Conservation (phyloP, 2,329 filamentous ascomycete species). For the Epichloe gansuensis region DNA sequence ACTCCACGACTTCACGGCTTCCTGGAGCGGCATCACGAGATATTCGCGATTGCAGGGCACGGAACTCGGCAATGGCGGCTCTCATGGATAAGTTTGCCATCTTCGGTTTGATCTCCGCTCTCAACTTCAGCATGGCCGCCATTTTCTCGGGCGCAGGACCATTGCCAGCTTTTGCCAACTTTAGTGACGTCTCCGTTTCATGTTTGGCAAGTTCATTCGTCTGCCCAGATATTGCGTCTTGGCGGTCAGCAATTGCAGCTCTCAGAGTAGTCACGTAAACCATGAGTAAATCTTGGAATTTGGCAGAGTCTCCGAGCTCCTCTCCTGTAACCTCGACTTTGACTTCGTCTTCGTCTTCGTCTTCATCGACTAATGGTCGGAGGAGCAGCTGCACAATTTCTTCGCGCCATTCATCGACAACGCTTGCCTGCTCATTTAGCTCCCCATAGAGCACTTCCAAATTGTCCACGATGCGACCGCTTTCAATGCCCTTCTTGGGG, state of each 20-base stretch:
- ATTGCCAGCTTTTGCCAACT: constrained; percentile 46
- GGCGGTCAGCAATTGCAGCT: constrained; percentile 65
- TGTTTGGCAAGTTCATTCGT: constrained; percentile 63
- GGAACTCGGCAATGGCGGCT: constrained; percentile 56
- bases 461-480: constrained; percentile 49
- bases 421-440: constrained; percentile 59
- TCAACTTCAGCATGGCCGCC: constrained; percentile 37
- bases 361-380: constrained; percentile 70
- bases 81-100: constrained; percentile 52
- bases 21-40: constrained; percentile 12
- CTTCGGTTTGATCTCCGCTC: constrained; percentile 35
- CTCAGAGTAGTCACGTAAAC: constrained; percentile 73
- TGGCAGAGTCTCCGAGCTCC: constrained; percentile 80
- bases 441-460: constrained; percentile 52
- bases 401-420: constrained; percentile 65
- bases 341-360: constrained; percentile 52
- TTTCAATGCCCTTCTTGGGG: constrained; percentile 58
- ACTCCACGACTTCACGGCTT: constrained; percentile 52
- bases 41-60: constrained; percentile 44
- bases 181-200: constrained; percentile 53
- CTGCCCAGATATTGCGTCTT: constrained; percentile 63
- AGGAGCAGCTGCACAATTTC: constrained; percentile 60
- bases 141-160: constrained; percentile 59
- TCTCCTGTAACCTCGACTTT: constrained; percentile 74
- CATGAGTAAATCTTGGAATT: constrained; percentile 78